Evolutionary conservation across 768 basidiomycete species (phyloP).

Genomic region (Flagelloscypha sp.): DNA sequence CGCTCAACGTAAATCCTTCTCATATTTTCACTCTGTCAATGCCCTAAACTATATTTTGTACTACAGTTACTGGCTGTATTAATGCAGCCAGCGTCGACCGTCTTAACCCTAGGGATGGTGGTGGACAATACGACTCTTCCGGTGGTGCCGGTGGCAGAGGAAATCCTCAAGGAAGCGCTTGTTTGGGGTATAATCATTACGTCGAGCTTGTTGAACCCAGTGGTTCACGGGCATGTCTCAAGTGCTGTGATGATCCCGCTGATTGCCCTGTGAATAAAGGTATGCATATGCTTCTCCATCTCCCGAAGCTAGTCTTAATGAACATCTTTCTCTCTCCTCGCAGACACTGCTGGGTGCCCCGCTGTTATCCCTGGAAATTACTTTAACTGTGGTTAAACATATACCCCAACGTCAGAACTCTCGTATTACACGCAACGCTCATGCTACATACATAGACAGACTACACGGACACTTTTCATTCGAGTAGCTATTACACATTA

Average conservation of each 20-base stretch:
- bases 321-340: too few relatives aligned
- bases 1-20: constrained; percentile 32
- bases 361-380: constrained; percentile 46
- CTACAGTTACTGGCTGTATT: constrained; percentile 58
- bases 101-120: constrained; percentile 38
- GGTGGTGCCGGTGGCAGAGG: constrained; percentile 43
- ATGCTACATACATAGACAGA: too few relatives aligned
- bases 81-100: constrained; percentile 32
- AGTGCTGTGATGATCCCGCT: constrained; percentile 44
- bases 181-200: constrained; percentile 53
- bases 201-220: constrained; percentile 51
- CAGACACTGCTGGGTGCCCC: constrained; percentile 46
- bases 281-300: too few relatives aligned
- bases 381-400: constrained; percentile 36
- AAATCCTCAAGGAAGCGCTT: constrained; percentile 44
- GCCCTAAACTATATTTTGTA: not conserved
- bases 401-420: too few relatives aligned
- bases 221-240: constrained; percentile 44
- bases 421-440: too few relatives aligned
- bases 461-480: too few relatives aligned
- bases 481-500: too few relatives aligned
- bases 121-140: constrained; percentile 54
- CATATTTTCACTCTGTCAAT: not conserved
- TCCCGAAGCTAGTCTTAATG: too few relatives aligned
- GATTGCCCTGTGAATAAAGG: constrained; percentile 49